Percentiles rank a stretch among this genome's conserved stretches.
Evolutionary conservation across 345 rosid species (phyloP).

Genomic region (Psidium friedrichsthalianum): DNA sequence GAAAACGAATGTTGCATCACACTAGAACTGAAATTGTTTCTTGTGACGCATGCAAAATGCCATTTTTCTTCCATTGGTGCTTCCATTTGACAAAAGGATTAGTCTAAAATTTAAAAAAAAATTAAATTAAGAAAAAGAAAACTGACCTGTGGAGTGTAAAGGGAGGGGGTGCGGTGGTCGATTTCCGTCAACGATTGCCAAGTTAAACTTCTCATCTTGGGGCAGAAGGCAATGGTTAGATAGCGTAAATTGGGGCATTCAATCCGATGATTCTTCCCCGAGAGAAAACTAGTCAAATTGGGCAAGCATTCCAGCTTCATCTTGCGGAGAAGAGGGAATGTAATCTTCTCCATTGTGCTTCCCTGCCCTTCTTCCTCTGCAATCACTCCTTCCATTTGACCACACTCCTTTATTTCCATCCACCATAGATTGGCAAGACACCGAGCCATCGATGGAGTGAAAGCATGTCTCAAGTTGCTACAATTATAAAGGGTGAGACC

Average conservation of each 20-base stretch:
- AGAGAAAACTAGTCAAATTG: not conserved
- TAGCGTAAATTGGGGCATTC: not conserved
- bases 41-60: not conserved
- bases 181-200: not conserved
- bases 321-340: rapidly evolving
- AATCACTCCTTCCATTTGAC: not conserved
- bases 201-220: not conserved
- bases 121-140: not conserved
- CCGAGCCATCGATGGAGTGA: not conserved
- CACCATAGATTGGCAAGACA: rapidly evolving
- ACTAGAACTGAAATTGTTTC: not conserved
- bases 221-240: not conserved
- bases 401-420: not conserved
- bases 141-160: not conserved
- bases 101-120: not conserved
- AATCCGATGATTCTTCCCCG: not conserved
- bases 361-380: not conserved
- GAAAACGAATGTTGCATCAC: not conserved
- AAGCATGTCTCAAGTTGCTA: not conserved
- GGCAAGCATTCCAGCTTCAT: not conserved
- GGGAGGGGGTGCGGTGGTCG: not conserved
- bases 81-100: not conserved
- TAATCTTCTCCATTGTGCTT: rapidly evolving
- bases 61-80: not conserved
- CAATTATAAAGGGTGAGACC: not conserved